Evolutionary conservation across 2,329 filamentous ascomycete species (phyloP).

Genomic region (Gnomoniopsis smithogilvyi): DNA sequence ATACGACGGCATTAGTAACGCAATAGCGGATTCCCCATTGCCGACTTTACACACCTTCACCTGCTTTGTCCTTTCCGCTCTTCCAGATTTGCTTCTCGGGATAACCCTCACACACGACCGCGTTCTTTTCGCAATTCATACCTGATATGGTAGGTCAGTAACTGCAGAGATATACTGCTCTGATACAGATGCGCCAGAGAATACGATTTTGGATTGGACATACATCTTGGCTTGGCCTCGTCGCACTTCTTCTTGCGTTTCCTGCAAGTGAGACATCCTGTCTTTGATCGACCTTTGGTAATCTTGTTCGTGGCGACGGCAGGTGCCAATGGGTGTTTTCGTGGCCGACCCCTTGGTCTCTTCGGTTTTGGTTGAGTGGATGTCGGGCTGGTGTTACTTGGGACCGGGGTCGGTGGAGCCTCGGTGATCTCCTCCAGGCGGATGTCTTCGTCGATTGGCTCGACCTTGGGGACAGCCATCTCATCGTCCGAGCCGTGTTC

Average conservation of each 20-base stretch:
- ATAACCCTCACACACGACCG: conserved; percentile 87
- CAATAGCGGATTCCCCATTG: not conserved
- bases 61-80: conserved; percentile 73
- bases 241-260: conserved; percentile 73
- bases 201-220: conserved; percentile 26
- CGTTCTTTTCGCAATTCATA: conserved; percentile 90
- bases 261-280: conserved; percentile 64
- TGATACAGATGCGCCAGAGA: not conserved
- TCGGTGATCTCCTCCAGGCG: conserved; percentile 50
- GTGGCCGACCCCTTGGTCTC: conserved; percentile 73
- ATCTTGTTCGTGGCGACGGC: conserved; percentile 61
- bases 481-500: conserved; percentile 44
- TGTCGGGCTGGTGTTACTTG: conserved; percentile 21
- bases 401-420: conserved; percentile 32
- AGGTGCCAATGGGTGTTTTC: conserved; percentile 71
- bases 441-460: conserved; percentile 55
- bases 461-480: conserved; percentile 50
- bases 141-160: conserved; percentile 45
- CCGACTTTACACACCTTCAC: conserved; percentile 53
- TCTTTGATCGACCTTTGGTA: conserved; percentile 73
- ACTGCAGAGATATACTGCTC: not conserved
- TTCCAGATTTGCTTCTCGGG: conserved; percentile 84
- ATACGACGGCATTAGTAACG: not conserved
- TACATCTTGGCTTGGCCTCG: conserved; percentile 65
- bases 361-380: conserved; percentile 44